Percentiles rank a stretch among this genome's conserved stretches.
phyloP scores from a whole-genome alignment of 1,284 basidiomycete genomes.

The Rhodotorula glutinis region DNA sequence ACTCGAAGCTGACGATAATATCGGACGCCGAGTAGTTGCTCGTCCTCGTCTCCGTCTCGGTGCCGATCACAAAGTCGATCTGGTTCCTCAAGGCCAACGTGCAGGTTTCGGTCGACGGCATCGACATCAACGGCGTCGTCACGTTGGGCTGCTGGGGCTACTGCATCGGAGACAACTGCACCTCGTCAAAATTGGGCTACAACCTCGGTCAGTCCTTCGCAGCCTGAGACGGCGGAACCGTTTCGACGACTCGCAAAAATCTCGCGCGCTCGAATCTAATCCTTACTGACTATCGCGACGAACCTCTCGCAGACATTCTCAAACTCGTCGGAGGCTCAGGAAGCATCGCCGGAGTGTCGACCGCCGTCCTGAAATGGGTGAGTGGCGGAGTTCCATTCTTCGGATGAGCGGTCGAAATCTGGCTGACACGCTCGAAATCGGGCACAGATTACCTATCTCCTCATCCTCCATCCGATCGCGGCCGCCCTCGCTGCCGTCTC shows the following conservation, averaged over 20 bases:
- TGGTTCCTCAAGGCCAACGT: slow-evolving; percentile 40
- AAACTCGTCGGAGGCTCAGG: slow-evolving; percentile 16
- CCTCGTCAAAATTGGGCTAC: slow-evolving; percentile 34
- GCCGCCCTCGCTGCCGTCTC: slow-evolving; percentile 38
- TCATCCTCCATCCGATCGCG: slow-evolving; percentile 43
- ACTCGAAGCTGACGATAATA: too few relatives aligned
- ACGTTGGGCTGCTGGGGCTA: slow-evolving; percentile 40
- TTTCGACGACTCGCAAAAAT: too few relatives aligned
- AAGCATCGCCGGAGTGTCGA: slow-evolving; percentile 26
- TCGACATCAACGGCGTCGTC: slow-evolving; percentile 24
- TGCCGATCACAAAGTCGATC: slow-evolving; percentile 41
- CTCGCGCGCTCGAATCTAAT: not conserved
- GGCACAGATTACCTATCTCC: slow-evolving; percentile 40
- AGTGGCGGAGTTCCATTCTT: not conserved
- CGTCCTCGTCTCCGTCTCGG: slow-evolving; percentile 38
- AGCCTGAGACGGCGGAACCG: not conserved
- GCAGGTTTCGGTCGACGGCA: slow-evolving; percentile 18
- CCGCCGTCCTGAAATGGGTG: slow-evolving; percentile 40
- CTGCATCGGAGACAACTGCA: slow-evolving; percentile 35
- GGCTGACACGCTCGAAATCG: not conserved
- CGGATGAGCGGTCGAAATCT: not conserved
- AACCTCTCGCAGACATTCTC: slow-evolving; percentile 12
- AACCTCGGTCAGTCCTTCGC: slow-evolving; percentile 18
- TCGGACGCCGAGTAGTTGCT: too few relatives aligned
- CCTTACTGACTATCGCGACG: not conserved